Conservation (phyloP, 805 yeast genomes). For the Kockiozyma suomiensis region DNA sequence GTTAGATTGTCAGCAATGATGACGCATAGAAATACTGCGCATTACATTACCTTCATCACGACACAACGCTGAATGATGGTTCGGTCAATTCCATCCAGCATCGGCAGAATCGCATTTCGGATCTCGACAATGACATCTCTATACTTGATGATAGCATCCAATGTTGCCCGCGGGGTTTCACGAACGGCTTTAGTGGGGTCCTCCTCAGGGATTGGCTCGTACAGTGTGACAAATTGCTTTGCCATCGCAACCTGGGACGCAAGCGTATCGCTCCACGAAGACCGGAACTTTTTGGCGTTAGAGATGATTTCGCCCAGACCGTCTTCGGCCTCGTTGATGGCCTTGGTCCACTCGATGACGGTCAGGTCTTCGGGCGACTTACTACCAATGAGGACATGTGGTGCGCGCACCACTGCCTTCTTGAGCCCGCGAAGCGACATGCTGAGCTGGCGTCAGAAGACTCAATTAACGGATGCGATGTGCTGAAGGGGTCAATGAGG, state of each 20-base stretch:
- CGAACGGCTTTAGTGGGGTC: constrained; percentile 37
- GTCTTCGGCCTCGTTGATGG: constrained; percentile 41
- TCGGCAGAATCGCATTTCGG: constrained; percentile 35
- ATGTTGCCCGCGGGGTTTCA: constrained; percentile 39
- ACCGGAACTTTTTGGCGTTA: constrained; percentile 36
- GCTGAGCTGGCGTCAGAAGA: not conserved
- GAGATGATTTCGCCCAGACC: constrained; percentile 38
- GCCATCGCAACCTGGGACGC: constrained; percentile 34
- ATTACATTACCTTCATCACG: constrained; percentile 28
- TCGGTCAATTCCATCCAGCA: constrained; percentile 36
- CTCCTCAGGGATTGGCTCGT: constrained; percentile 39
- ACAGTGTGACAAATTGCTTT: constrained; percentile 32
- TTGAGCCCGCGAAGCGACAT: constrained; percentile 43
- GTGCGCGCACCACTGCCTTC: constrained; percentile 44
- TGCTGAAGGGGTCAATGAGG: too few species aligned
- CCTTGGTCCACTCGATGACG: constrained; percentile 43
- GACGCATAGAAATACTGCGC: not conserved
- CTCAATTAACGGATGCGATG: not conserved
- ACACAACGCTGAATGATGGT: constrained; percentile 34
- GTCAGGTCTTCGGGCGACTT: constrained; percentile 43
- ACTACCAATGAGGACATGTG: constrained; percentile 43
- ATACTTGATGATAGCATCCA: constrained; percentile 38
- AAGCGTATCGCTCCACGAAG: constrained; percentile 36
- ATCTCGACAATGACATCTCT: constrained; percentile 35
- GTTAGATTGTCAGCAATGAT: not conserved